These are phyloP conservation scores for Adenanthera pavonina DNA, from an alignment of 306 rosid species.

Conservation along the genomic window DNA sequence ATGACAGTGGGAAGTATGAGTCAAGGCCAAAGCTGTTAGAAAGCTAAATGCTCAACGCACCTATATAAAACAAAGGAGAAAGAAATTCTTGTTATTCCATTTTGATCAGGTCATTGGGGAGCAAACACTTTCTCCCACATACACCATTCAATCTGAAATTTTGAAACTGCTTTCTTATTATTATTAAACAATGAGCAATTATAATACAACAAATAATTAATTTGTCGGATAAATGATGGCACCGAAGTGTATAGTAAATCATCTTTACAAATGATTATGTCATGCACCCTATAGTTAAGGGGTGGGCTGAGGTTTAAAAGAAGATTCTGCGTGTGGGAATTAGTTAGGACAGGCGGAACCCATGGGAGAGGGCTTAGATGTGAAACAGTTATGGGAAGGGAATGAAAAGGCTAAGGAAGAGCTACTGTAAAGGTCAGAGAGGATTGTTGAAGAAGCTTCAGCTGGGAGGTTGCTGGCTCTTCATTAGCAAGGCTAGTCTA, in stretches of 20 bases:
- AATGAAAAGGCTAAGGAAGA: background rate
- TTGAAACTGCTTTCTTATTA: too few relatives aligned
- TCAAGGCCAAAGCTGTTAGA: background rate
- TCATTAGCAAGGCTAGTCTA: background rate
- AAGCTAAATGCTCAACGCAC: background rate
- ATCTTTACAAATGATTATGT: background rate
- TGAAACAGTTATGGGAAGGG: background rate
- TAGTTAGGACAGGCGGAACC: background rate
- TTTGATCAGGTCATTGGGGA: slow-evolving; percentile 28
- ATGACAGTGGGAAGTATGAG: background rate
- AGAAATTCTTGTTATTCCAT: slow-evolving; percentile 35
- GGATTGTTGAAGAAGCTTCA: background rate
- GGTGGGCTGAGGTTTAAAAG: background rate
- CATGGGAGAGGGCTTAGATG: background rate
- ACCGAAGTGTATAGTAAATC: too few relatives aligned
- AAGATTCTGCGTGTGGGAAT: background rate
- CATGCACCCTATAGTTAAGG: background rate
- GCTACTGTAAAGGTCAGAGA: background rate
- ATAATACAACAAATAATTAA: background rate
- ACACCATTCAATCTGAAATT: slow-evolving; percentile 31
- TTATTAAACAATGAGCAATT: background rate
- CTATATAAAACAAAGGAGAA: background rate
- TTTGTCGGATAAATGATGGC: too few relatives aligned
- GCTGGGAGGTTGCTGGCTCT: background rate
- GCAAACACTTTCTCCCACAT: slow-evolving; percentile 25